Evolutionary conservation across 2,329 filamentous ascomycete species (phyloP).

Genomic region (Clonostachys byssicola): DNA sequence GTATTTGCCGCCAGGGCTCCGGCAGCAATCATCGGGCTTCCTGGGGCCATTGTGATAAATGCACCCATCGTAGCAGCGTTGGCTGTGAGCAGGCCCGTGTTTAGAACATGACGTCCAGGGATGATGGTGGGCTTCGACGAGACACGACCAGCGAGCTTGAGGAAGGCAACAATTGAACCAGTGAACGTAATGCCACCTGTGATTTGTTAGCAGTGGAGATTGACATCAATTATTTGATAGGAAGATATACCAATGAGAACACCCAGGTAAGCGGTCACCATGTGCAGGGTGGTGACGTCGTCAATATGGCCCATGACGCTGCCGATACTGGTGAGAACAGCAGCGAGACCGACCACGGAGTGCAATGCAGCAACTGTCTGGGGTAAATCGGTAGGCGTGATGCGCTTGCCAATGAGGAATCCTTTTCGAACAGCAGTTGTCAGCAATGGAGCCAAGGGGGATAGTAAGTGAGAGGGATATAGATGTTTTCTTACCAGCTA

Average conservation of each 20-base stretch:
- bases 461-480: not conserved
- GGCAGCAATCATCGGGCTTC: constrained; percentile 73
- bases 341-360: constrained; percentile 84
- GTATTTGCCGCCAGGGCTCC: constrained; percentile 74
- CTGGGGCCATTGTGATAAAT: constrained; percentile 78
- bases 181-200: constrained; percentile 80
- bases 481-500: constrained; percentile 42
- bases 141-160: constrained; percentile 82
- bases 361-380: constrained; percentile 88
- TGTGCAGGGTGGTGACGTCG: constrained; percentile 71
- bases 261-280: constrained; percentile 82
- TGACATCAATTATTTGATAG: not conserved
- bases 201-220: not conserved
- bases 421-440: constrained; percentile 26
- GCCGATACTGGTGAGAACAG: constrained; percentile 83
- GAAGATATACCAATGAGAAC: constrained; percentile 64
- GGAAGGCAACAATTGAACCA: constrained; percentile 82
- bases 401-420: constrained; percentile 76
- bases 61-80: constrained; percentile 82
- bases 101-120: constrained; percentile 72
- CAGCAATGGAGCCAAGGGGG: constrained; percentile 6
- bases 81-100: constrained; percentile 67
- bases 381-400: constrained; percentile 82
- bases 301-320: constrained; percentile 74
- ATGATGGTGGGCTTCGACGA: constrained; percentile 71